Evolutionary conservation across 1,284 basidiomycete genomes (phyloP), one percentile per base, ranked within the genome.

Genomic region (Spongiforma sp.): DNA sequence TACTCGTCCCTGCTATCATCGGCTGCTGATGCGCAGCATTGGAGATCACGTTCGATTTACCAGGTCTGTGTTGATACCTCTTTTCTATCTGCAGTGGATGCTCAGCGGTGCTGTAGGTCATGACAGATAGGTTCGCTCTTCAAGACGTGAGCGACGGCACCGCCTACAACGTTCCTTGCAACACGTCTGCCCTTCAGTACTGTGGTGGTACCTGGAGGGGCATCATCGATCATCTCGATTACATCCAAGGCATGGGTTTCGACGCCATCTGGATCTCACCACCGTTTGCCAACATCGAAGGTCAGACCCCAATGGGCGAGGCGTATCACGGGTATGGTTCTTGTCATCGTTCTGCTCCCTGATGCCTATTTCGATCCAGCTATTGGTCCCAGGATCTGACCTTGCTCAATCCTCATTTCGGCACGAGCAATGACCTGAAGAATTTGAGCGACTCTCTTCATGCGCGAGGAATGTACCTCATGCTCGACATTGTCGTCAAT

Each of bases 401-500:
- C 62, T 68, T 79, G 34, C 76, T 93, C 46, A 93, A 93, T 77
- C 70, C 81, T 6, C 85, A 86, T 65, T 93, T 92, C 69, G 92
- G 91, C 4, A 82, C 85, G 12, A 75, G 78, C 17, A 81, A 83
- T 59, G 91, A 93, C 74, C 82, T 93, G 41, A 87, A 86, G 66
- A 81, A 82, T 2, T 81, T 93, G 54, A 83, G 83, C 43, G 71
- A 77, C 26, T 88, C 85, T 28, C 73, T 93, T n/a, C 92, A 93
- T 73, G 72, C 76, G 21, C 83, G 89, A 33, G 84, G 82, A 33
- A 93, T 93, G 89, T 90, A 86, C 71, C 80, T 94, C 71, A 93
- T 93, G 91, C 82, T 93, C 64, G 91, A 93, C 73, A 79, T 93
- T 58, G 90, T 91, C 62, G 84, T 91, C 61, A 93, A 93, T 78